A percentile compares a stretch with the other conserved stretches of the same genome.
These are phyloP conservation scores for Mortierella sp. DNA, from an alignment of 371 early-diverging fungal species.

Conservation along the genomic window DNA sequence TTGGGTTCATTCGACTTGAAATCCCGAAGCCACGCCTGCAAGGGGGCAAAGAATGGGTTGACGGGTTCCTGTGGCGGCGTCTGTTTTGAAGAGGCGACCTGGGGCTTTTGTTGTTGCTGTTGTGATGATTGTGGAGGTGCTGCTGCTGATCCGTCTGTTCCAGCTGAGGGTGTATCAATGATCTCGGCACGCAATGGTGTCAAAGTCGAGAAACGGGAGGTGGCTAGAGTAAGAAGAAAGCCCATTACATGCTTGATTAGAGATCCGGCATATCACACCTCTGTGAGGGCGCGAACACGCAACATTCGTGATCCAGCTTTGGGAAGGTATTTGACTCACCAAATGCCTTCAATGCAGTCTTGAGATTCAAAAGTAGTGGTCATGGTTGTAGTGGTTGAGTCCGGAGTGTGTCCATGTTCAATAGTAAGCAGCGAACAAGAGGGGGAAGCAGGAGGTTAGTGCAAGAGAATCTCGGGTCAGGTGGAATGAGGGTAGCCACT, in stretches of 20 bases:
- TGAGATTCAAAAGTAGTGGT: neutral
- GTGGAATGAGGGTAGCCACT: no score
- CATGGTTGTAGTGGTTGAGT: neutral
- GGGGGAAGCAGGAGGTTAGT: neutral
- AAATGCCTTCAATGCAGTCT: constrained; percentile 35
- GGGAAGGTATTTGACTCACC: constrained; percentile 11
- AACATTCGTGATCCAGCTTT: neutral
- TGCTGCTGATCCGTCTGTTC: constrained; percentile 4
- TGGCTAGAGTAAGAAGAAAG: neutral
- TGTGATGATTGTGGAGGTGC: constrained; percentile 2
- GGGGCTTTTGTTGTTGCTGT: constrained; percentile 12
- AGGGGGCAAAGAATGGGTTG: constrained; percentile 54
- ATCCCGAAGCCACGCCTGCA: constrained; percentile 87
- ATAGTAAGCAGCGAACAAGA: neutral
- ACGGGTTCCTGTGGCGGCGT: constrained; percentile 3
- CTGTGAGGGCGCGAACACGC: no score
- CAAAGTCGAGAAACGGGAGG: constrained; percentile 41
- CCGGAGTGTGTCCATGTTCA: neutral
- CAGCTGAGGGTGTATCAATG: constrained; percentile 14
- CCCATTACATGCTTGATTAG: neutral
- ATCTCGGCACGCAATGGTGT: constrained; percentile 35
- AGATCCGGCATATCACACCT: neutral
- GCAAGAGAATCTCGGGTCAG: neutral
- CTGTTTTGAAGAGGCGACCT: neutral
- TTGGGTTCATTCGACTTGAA: constrained; percentile 81